Percentiles rank a stretch among this genome's conserved stretches.
Conservation (phyloP, 805 yeast species). For the Sugiyamaella valdiviana region DNA sequence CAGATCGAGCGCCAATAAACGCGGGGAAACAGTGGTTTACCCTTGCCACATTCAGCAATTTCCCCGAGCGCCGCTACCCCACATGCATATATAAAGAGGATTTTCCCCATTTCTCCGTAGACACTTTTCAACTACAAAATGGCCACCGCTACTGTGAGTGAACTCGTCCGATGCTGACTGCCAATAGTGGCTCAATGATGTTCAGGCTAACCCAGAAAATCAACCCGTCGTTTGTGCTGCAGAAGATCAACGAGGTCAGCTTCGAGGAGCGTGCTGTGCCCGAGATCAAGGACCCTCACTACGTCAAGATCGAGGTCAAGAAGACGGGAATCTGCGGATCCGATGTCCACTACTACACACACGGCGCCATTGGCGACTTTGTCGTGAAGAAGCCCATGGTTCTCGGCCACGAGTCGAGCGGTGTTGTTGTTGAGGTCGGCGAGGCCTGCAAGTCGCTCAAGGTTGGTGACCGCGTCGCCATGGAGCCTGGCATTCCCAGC, state of each 20-base stretch:
- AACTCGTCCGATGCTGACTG: neutral
- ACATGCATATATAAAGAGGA: neutral
- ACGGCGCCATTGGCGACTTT: slow-evolving; percentile 74
- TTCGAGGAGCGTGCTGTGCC: slow-evolving; percentile 69
- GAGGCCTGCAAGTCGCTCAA: slow-evolving; percentile 53
- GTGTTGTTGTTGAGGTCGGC: slow-evolving; percentile 68
- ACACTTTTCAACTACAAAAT: neutral
- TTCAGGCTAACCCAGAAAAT: neutral
- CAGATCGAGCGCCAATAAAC: neutral
- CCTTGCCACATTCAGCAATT: neutral
- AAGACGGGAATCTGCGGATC: slow-evolving; percentile 87
- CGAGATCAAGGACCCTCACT: slow-evolving; percentile 51
- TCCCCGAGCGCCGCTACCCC: neutral
- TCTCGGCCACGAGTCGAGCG: slow-evolving; percentile 83
- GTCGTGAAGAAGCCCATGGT: slow-evolving; percentile 75
- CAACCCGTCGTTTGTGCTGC: slow-evolving; percentile 53
- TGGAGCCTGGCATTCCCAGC: slow-evolving; percentile 87
- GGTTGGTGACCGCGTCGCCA: slow-evolving; percentile 80
- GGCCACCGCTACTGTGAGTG: neutral
- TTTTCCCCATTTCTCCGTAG: neutral
- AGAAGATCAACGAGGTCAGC: slow-evolving; percentile 54
- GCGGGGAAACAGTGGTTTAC: neutral
- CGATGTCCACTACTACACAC: slow-evolving; percentile 75
- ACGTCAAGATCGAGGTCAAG: slow-evolving; percentile 67
- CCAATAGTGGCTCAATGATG: neutral